phyloP scores from a whole-genome alignment of 257 asterid species.

The Catharanthus roseus region DNA sequence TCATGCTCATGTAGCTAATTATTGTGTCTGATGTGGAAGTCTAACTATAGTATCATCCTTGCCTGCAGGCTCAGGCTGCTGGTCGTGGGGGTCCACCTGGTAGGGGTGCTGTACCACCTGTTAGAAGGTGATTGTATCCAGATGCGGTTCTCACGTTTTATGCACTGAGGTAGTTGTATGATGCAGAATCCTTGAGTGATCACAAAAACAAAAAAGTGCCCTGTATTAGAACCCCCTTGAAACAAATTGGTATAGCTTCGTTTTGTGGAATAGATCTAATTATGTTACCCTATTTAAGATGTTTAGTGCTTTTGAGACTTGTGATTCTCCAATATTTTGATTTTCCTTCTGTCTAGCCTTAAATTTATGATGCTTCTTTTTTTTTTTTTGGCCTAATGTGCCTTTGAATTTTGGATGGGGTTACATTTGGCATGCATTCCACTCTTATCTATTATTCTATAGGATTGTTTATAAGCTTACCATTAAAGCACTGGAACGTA shows the following conservation, averaged over 20 bases:
- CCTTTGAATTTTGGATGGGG: too few species aligned
- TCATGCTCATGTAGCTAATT: not conserved
- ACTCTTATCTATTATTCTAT: too few species aligned
- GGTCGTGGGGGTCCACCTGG: conserved; percentile 93
- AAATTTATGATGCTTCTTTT: not conserved
- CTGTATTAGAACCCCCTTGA: conserved; percentile 1
- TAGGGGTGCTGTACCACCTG: conserved; percentile 80
- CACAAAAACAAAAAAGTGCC: not conserved
- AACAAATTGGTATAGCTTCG: conserved; percentile 3
- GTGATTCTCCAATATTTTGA: not conserved
- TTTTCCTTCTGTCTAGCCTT: not conserved
- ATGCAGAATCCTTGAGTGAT: not conserved
- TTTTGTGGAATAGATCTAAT: conserved; percentile 2
- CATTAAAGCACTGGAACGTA: too few species aligned
- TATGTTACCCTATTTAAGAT: not conserved
- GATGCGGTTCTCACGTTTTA: not conserved
- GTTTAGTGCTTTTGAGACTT: conserved; percentile 1
- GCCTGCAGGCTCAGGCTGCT: conserved; percentile 78
- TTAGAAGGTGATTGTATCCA: conserved; percentile 51
- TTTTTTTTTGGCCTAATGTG: too few species aligned
- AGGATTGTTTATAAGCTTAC: too few species aligned
- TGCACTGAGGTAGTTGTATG: not conserved
- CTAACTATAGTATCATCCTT: not conserved
- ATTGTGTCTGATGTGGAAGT: not conserved
- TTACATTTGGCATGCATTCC: too few species aligned